Evolutionary conservation across 345 rosid genomes (phyloP).

Genomic region (Tarenaya hassleriana): DNA sequence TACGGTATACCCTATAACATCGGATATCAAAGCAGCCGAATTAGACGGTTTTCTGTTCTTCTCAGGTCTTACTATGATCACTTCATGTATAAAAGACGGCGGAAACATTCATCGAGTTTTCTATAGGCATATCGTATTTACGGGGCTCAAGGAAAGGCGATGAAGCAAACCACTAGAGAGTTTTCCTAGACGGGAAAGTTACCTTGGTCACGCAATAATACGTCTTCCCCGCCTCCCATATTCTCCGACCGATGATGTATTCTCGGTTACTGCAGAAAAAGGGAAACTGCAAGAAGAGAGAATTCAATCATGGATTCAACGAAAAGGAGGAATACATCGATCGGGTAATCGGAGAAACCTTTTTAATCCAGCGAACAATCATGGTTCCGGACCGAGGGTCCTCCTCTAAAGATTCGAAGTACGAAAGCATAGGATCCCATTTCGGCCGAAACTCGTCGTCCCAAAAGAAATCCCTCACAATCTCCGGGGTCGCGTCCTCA

Average conservation of each 20-base stretch:
- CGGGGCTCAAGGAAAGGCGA: too few relatives aligned
- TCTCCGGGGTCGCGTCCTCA: slow-evolving; percentile 83
- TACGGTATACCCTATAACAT: slow-evolving; percentile 63
- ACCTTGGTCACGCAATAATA: slow-evolving; percentile 92
- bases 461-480: slow-evolving; percentile 98
- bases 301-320: background rate
- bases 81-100: too few relatives aligned
- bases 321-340: slow-evolving; percentile 6
- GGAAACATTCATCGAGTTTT: too few relatives aligned
- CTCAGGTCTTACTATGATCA: too few relatives aligned
- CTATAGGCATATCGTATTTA: too few relatives aligned
- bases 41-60: background rate
- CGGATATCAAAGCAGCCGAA: slow-evolving; percentile 6
- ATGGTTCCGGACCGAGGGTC: slow-evolving; percentile 60
- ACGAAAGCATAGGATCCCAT: slow-evolving; percentile 92
- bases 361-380: slow-evolving; percentile 79
- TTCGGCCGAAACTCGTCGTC: slow-evolving; percentile 91
- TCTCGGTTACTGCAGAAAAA: slow-evolving; percentile 97
- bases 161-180: background rate
- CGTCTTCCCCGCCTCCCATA: slow-evolving; percentile 79
- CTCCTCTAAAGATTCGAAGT: slow-evolving; percentile 67
- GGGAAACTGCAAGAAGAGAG: slow-evolving; percentile 66
- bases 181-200: slow-evolving; percentile 13
- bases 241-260: slow-evolving; percentile 78
- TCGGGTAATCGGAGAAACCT: slow-evolving; percentile 35